Evolutionary conservation across 2,329 filamentous ascomycete species (phyloP).

Genomic region (Plectosphaerella sp.): DNA sequence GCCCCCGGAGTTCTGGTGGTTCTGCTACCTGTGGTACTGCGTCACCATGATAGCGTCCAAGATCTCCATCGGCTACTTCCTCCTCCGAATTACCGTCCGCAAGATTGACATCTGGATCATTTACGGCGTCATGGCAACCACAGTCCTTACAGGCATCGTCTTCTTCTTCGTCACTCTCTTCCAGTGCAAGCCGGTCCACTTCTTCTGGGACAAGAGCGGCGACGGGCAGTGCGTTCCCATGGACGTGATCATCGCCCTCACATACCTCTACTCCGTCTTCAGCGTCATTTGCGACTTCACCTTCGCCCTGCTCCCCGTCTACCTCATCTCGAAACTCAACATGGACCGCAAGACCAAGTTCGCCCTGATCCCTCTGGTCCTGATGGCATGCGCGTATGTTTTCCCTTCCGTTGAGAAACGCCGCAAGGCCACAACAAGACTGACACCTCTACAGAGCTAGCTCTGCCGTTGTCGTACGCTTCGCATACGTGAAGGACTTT

Average conservation of each 20-base stretch:
- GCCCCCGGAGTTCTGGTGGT: constrained; percentile 27
- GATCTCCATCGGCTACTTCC: constrained; percentile 19
- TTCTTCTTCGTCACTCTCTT: constrained; percentile 26
- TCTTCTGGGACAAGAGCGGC: constrained; percentile 20
- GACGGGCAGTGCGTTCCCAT: constrained; percentile 20
- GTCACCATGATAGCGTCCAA: constrained; percentile 27
- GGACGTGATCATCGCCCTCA: constrained; percentile 41
- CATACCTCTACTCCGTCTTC: constrained; percentile 45
- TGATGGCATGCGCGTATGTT: constrained; percentile 48
- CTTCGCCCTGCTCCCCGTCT: constrained; percentile 46
- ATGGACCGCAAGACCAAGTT: constrained; percentile 48
- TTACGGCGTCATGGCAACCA: constrained; percentile 21
- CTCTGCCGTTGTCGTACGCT: constrained; percentile 35
- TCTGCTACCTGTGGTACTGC: constrained; percentile 31
- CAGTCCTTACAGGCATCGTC: constrained; percentile 18
- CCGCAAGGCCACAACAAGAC: neutral
- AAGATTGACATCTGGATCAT: constrained; percentile 18
- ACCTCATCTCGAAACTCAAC: constrained; percentile 49
- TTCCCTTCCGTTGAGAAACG: too few species aligned
- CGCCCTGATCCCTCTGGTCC: constrained; percentile 46
- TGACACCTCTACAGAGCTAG: constrained; percentile 30
- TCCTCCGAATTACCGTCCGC: constrained; percentile 18
- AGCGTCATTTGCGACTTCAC: constrained; percentile 47
- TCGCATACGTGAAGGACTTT: constrained; percentile 31
- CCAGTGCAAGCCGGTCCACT: constrained; percentile 21